phyloP scores from a whole-genome alignment of 2,329 filamentous ascomycete species.

The Endoconidiophora laricicola region DNA sequence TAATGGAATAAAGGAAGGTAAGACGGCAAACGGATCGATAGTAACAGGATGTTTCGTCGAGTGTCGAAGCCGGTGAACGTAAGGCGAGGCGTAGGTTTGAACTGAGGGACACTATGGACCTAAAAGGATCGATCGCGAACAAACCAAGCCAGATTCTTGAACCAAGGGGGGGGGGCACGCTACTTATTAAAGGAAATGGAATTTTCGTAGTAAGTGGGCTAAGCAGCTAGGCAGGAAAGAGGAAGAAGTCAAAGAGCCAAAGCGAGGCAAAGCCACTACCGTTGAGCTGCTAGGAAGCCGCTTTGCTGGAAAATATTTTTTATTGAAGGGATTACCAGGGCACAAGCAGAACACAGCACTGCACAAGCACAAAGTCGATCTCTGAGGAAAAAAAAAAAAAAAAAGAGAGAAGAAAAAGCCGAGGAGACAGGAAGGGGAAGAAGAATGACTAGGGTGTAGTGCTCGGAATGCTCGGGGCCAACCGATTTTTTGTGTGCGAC shows the following conservation, averaged over 20 bases:
- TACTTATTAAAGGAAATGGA: constrained; percentile 12
- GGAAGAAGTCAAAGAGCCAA: neutral
- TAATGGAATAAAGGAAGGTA: neutral
- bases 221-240: neutral
- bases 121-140: constrained; percentile 12
- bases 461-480: constrained; percentile 12
- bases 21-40: neutral
- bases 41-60: neutral
- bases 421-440: neutral
- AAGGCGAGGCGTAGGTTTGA: constrained; percentile 5
- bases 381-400: neutral
- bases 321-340: constrained; percentile 9
- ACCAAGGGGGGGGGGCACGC: constrained; percentile 7
- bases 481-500: constrained; percentile 4
- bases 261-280: neutral
- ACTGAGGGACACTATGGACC: constrained; percentile 7
- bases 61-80: neutral
- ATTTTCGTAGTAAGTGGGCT: neutral
- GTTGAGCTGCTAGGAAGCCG: neutral
- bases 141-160: constrained; percentile 3
- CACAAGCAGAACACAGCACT: neutral
- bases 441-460: constrained; percentile 2
- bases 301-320: constrained; percentile 7
- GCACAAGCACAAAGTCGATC: neutral
- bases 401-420: neutral